Base-by-base conservation (phyloP, 495 filamentous ascomycete species). In the Wilcoxina mikolae region DNA sequence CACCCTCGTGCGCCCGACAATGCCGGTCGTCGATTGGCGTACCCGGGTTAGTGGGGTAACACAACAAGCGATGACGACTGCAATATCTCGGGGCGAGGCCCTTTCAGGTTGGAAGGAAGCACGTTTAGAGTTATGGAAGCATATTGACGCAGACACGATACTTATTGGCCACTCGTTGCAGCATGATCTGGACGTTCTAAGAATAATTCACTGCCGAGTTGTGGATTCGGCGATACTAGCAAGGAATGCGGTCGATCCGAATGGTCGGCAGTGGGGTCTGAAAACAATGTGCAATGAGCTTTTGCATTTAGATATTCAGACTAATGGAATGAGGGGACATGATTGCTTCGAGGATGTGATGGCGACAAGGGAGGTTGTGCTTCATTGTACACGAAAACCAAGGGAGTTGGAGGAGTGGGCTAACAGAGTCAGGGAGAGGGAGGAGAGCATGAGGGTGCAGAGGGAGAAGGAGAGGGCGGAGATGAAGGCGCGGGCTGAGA, bases 131-230 rank as follows among this genome's bases (percentile, higher is more conserved):
- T 54, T 76, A 5, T 74, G 67, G 66, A 59, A 59, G 54, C 67
- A 66, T 56, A 64, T 72, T 12, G 68, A 73, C 53, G 54, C 53
- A 0, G 56, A 72, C 33, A 76, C 74, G 5, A 62, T 77, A 15
- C 62, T 77, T 0, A 58, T 75, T 20, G 74, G 73, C 11, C 70
- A 76, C 43, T 58, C 70, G 12, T 56, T 77, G 23, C 58, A 73
- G 4, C 58, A 68, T 31, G 72, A 74, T 50, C 64, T 76, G 1
- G 58, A 68, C 17, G 69, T 69, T 2, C 60, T 77, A 24, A 65
- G 72, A 7, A 68, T 76, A 26, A 58, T 69, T 22, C 74, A 74
- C 50, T 45, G 57, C 0, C 60, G 59, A 4, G 59, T 74, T 24
- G 69, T 77, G 7, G 74, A 77, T 46, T 64, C 59, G 20, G 35